These are phyloP conservation scores for Calocybe indica DNA, from an alignment of 768 basidiomycete genomes.

Conservation along the genomic window DNA sequence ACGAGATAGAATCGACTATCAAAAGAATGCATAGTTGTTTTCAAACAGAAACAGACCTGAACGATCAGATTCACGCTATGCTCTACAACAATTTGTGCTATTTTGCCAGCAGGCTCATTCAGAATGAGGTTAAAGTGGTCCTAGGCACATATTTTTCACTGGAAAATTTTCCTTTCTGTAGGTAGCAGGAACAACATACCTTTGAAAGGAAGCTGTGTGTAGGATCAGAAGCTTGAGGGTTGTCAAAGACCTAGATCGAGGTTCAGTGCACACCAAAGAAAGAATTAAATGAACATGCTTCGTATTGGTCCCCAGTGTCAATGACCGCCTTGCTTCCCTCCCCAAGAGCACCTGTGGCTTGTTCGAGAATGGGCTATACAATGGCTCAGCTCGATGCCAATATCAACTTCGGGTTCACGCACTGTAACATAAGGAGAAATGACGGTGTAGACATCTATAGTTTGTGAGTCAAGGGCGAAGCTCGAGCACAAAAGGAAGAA, in stretches of 20 bases:
- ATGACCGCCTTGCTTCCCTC: constrained; percentile 67
- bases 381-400: not conserved
- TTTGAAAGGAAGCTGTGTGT: constrained; percentile 71
- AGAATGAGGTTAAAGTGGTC: constrained; percentile 69
- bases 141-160: constrained; percentile 21
- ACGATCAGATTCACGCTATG: constrained; percentile 58
- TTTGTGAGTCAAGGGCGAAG: constrained; percentile 3
- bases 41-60: constrained; percentile 19
- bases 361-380: constrained; percentile 50
- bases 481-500: not conserved
- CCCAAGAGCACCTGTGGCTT: constrained; percentile 49
- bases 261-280: not conserved
- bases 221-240: constrained; percentile 62
- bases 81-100: constrained; percentile 62
- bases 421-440: constrained; percentile 62
- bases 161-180: not conserved
- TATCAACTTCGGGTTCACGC: constrained; percentile 12
- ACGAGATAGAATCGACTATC: not conserved
- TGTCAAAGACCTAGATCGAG: constrained; percentile 5
- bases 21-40: not conserved
- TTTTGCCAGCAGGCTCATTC: constrained; percentile 72
- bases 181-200: constrained; percentile 22
- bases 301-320: constrained; percentile 62
- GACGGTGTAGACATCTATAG: constrained; percentile 55
- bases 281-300: constrained; percentile 23